Conservation (phyloP, 176 grass and related monocot species). For the Areca catechu region DNA sequence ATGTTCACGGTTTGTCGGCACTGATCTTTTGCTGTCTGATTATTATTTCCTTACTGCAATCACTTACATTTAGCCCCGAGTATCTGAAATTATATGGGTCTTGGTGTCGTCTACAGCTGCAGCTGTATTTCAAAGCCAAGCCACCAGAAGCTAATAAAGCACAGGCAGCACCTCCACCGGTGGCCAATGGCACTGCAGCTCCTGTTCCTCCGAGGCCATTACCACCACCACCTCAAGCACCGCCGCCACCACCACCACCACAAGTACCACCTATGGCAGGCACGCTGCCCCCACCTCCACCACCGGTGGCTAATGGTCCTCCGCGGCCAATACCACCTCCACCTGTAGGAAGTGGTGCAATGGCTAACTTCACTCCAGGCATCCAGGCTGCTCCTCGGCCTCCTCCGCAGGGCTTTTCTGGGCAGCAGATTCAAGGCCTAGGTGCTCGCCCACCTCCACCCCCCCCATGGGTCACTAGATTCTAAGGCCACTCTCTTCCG, state of each 20-base stretch:
- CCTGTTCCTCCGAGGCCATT: slow-evolving; percentile 54
- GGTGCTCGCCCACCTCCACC: slow-evolving; percentile 3
- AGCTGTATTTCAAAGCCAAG: slow-evolving; percentile 85
- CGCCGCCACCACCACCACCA: slow-evolving; percentile 33
- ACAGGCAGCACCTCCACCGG: slow-evolving; percentile 43
- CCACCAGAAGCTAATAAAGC: slow-evolving; percentile 60
- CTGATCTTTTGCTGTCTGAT: not conserved
- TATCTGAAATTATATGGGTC: not conserved
- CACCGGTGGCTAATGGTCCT: slow-evolving; percentile 62
- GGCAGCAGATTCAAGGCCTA: slow-evolving; percentile 31
- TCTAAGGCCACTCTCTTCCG: too few species aligned
- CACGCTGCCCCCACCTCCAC: slow-evolving; percentile 35
- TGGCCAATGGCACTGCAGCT: slow-evolving; percentile 47
- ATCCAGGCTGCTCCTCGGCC: slow-evolving; percentile 35
- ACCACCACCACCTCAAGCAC: slow-evolving; percentile 31
- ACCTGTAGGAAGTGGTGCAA: slow-evolving; percentile 36
- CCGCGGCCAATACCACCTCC: slow-evolving; percentile 54
- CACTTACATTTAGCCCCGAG: too few species aligned
- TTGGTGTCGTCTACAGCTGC: slow-evolving; percentile 44
- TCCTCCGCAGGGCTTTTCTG: slow-evolving; percentile 50
- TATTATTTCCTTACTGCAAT: not conserved
- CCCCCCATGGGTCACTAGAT: slow-evolving; percentile 2
- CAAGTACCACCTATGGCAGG: slow-evolving; percentile 22
- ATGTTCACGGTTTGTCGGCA: slow-evolving; percentile 47
- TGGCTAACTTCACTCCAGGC: slow-evolving; percentile 56